These are phyloP conservation scores for Moricandia moricandioides DNA, from an alignment of 345 rosid species.

Conservation along the genomic window DNA sequence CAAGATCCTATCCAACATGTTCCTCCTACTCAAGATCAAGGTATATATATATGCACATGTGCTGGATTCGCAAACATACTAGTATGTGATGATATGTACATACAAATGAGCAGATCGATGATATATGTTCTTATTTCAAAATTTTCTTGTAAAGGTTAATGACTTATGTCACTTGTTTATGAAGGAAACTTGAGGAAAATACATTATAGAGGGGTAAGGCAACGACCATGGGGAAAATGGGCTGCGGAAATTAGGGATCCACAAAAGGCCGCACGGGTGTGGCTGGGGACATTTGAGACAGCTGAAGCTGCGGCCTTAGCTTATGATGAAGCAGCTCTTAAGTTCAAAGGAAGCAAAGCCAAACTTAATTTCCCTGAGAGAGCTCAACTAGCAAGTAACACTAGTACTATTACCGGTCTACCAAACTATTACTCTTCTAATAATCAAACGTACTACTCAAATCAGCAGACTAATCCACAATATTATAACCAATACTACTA, in stretches of 20 bases:
- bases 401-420: slow-evolving; percentile 7
- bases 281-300: slow-evolving; percentile 79
- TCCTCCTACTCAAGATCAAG: slow-evolving; percentile 37
- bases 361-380: slow-evolving; percentile 80
- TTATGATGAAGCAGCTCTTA: slow-evolving; percentile 78
- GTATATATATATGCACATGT: slow-evolving; percentile 11
- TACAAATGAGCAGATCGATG: background rate
- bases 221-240: slow-evolving; percentile 73
- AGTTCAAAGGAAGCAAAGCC: slow-evolving; percentile 83
- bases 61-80: background rate
- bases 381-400: slow-evolving; percentile 48
- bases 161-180: slow-evolving; percentile 1
- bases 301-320: slow-evolving; percentile 81
- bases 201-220: slow-evolving; percentile 64
- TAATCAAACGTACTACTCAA: slow-evolving; percentile 29
- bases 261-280: slow-evolving; percentile 62
- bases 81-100: background rate
- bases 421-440: slow-evolving; percentile 32
- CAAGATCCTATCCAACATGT: slow-evolving; percentile 26
- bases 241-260: slow-evolving; percentile 70
- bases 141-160: background rate
- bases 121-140: background rate
- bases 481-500: slow-evolving; percentile 28
- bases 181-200: slow-evolving; percentile 45
- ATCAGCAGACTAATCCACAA: slow-evolving; percentile 26